These are phyloP conservation scores for Chrysoporthe deuterocubensis DNA, from an alignment of 2,329 filamentous ascomycete species.

Conservation along the genomic window DNA sequence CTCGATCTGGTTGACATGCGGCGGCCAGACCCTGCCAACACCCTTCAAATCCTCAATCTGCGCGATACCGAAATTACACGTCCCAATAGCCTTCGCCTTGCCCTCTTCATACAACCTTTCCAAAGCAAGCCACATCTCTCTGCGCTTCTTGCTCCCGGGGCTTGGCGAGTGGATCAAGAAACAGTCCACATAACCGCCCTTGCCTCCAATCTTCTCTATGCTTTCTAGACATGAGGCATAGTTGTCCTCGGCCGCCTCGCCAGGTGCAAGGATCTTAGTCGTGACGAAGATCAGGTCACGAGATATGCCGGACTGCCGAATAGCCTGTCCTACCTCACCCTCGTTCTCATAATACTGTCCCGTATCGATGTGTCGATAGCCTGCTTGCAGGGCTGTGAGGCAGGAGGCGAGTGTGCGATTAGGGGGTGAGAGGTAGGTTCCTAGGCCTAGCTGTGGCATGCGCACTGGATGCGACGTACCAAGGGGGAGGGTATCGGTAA, in stretches of 20 bases:
- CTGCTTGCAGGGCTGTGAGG: conserved; percentile 52
- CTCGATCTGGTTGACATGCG: conserved; percentile 27
- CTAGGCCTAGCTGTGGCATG: conserved; percentile 30
- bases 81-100: conserved; percentile 23
- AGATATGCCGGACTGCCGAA: conserved; percentile 56
- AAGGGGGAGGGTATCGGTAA: conserved; percentile 10
- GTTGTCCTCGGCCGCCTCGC: conserved; percentile 46
- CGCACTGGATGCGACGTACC: background rate
- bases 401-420: conserved; percentile 21
- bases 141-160: conserved; percentile 5
- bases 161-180: conserved; percentile 25
- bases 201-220: conserved; percentile 53
- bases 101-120: conserved; percentile 21
- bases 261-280: conserved; percentile 58
- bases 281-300: conserved; percentile 64
- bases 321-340: conserved; percentile 60
- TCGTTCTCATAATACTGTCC: conserved; percentile 70
- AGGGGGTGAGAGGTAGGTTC: conserved; percentile 26
- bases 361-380: conserved; percentile 62
- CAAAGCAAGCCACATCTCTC: conserved; percentile 21
- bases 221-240: conserved; percentile 63
- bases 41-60: conserved; percentile 23
- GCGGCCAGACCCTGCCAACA: conserved; percentile 22
- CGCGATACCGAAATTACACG: conserved; percentile 20
- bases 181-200: conserved; percentile 17